A percentile compares a stretch with the other conserved stretches of the same genome.
Conservation (phyloP, 805 yeast genomes). For the Candida dajiaensis region DNA sequence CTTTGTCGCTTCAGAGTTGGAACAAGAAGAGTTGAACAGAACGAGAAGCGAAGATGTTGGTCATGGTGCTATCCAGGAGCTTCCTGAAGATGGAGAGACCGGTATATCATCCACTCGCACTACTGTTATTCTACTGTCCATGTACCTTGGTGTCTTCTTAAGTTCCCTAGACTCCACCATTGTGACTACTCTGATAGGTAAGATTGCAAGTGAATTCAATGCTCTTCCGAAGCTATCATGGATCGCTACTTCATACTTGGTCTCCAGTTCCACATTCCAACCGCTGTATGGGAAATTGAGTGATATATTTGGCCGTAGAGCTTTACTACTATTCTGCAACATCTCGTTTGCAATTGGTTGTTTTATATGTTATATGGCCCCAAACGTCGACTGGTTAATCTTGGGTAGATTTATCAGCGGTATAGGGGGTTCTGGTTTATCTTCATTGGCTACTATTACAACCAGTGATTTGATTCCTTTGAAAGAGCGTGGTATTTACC, state of each 20-base stretch:
- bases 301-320: conserved; percentile 66
- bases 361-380: conserved; percentile 38
- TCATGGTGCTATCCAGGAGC: not conserved
- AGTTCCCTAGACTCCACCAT: conserved; percentile 67
- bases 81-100: conserved; percentile 3
- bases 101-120: conserved; percentile 14
- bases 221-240: conserved; percentile 60
- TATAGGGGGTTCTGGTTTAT: conserved; percentile 86
- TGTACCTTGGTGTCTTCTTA: conserved; percentile 45
- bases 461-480: conserved; percentile 74
- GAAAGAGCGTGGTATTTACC: conserved; percentile 73
- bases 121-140: conserved; percentile 32
- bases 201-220: conserved; percentile 64
- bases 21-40: conserved; percentile 18
- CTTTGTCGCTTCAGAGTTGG: conserved; percentile 28
- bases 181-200: conserved; percentile 57
- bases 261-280: conserved; percentile 68
- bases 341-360: conserved; percentile 52
- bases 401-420: conserved; percentile 67
- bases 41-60: not conserved
- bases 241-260: conserved; percentile 67
- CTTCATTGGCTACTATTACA: conserved; percentile 66
- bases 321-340: conserved; percentile 45
- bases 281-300: conserved; percentile 67
- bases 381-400: conserved; percentile 41